Percentiles rank a stretch among this genome's conserved stretches.
Conservation (phyloP, 768 basidiomycete species). For the Antrodiella citrinella region DNA sequence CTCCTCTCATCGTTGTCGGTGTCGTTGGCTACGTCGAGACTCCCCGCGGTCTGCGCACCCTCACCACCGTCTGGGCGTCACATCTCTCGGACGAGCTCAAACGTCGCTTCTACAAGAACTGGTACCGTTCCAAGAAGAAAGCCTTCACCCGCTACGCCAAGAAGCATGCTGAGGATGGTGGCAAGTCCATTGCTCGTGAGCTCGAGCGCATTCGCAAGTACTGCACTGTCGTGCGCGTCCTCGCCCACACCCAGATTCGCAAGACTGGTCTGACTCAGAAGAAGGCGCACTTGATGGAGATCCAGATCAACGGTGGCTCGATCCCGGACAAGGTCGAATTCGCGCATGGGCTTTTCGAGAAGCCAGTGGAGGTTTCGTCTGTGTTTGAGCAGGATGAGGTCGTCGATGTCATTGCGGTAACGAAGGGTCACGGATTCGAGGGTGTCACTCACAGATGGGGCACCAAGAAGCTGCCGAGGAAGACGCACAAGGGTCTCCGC, state of each 20-base stretch:
- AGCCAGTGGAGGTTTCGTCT: constrained; percentile 75
- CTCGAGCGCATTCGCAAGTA: constrained; percentile 99
- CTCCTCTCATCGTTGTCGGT: constrained; percentile 93
- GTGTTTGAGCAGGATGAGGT: constrained; percentile 97
- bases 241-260: constrained; percentile 97
- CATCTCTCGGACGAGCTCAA: constrained; percentile 97
- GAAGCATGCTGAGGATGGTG: constrained; percentile 94
- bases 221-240: constrained; percentile 99
- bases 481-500: constrained; percentile 99
- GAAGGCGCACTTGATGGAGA: constrained; percentile 99
- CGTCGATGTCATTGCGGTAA: constrained; percentile 95
- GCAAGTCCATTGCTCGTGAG: constrained; percentile 88
- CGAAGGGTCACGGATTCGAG: constrained; percentile 99
- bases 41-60: constrained; percentile 95
- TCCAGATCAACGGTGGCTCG: constrained; percentile 97
- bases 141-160: constrained; percentile 99
- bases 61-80: constrained; percentile 98
- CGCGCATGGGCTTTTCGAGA: constrained; percentile 91
- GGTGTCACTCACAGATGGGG: constrained; percentile 99
- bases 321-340: constrained; percentile 97
- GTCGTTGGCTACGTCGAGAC: constrained; percentile 99
- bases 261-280: constrained; percentile 98
- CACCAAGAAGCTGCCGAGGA: constrained; percentile 95
- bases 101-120: constrained; percentile 99
- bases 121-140: constrained; percentile 99